A percentile compares a stretch with the other conserved stretches of the same genome.
These are phyloP conservation scores for Wickerhamomyces chaumierensis DNA, from an alignment of 805 yeast genomes.

Conservation along the genomic window DNA sequence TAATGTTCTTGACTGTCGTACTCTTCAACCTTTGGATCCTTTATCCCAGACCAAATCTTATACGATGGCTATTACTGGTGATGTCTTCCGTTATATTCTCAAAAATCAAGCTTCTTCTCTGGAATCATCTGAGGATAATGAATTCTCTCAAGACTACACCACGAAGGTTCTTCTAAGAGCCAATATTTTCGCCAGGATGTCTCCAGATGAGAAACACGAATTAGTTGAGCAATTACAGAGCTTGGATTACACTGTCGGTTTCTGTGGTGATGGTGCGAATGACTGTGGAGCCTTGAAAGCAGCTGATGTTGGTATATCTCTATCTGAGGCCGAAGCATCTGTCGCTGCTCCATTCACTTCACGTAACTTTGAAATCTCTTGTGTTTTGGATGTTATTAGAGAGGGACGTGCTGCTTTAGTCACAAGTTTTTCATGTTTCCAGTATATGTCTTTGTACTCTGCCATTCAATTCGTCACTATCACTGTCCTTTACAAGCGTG, in stretches of 20 bases:
- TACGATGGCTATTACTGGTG: conserved; percentile 84
- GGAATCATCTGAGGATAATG: conserved; percentile 11
- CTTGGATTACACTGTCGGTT: conserved; percentile 86
- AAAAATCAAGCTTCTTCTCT: conserved; percentile 17
- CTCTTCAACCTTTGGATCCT: conserved; percentile 36
- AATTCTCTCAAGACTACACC: conserved; percentile 26
- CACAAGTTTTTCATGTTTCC: conserved; percentile 93
- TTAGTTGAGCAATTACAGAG: conserved; percentile 77
- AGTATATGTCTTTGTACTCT: conserved; percentile 93
- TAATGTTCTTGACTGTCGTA: conserved; percentile 47
- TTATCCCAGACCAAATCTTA: conserved; percentile 28
- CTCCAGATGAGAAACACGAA: conserved; percentile 98
- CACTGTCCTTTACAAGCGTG: conserved; percentile 72
- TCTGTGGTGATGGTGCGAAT: conserved; percentile 99
- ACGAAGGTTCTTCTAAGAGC: conserved; percentile 58
- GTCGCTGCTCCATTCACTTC: conserved; percentile 99
- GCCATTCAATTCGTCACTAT: conserved; percentile 93
- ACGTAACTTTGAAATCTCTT: conserved; percentile 77
- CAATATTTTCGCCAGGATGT: conserved; percentile 89
- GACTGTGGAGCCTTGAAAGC: conserved; percentile 98
- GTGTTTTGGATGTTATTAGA: conserved; percentile 81
- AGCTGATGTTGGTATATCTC: conserved; percentile 92
- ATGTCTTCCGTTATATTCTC: conserved; percentile 69
- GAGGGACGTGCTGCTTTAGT: conserved; percentile 95
- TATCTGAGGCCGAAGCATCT: conserved; percentile 96